Percentiles rank a stretch among this genome's conserved stretches.
These are phyloP conservation scores for Hortiboletus campestris DNA, from an alignment of 768 basidiomycete species.

Conservation along the genomic window DNA sequence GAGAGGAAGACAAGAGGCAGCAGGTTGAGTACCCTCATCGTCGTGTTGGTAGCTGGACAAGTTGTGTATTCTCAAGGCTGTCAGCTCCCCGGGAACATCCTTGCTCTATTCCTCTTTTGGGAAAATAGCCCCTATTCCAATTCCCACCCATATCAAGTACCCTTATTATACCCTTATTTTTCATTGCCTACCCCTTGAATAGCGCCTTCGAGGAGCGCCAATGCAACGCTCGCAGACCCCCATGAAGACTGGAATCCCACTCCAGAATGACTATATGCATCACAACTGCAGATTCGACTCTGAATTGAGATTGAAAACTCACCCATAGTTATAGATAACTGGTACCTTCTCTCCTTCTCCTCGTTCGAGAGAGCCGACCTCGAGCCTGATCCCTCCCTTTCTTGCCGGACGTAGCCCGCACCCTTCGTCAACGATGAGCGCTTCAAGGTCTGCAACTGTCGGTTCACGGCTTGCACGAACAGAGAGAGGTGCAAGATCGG, in stretches of 20 bases:
- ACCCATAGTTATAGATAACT: conserved; percentile 67
- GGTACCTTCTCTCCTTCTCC: conserved; percentile 37
- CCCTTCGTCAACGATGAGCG: conserved; percentile 49
- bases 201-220: conserved; percentile 46
- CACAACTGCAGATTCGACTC: not conserved
- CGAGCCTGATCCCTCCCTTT: conserved; percentile 66
- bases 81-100: no score
- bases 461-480: conserved; percentile 45
- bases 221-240: conserved; percentile 55
- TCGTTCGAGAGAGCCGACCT: conserved; percentile 41
- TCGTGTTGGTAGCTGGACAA: conserved; percentile 8
- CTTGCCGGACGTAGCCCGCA: conserved; percentile 67
- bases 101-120: not conserved
- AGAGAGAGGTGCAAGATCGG: conserved; percentile 57
- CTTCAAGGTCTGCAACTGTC: conserved; percentile 47
- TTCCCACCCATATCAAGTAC: not conserved
- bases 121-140: no score
- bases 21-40: conserved; percentile 40
- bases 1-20: conserved; percentile 37
- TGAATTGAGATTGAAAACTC: conserved; percentile 18
- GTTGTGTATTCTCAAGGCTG: not conserved
- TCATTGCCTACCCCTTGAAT: conserved; percentile 18
- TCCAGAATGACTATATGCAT: conserved; percentile 52
- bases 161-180: not conserved
- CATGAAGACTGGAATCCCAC: conserved; percentile 64